Evolutionary conservation across 768 basidiomycete species (phyloP), one percentile per base, ranked within the genome.

Genomic region (Serpula lacrymans): DNA sequence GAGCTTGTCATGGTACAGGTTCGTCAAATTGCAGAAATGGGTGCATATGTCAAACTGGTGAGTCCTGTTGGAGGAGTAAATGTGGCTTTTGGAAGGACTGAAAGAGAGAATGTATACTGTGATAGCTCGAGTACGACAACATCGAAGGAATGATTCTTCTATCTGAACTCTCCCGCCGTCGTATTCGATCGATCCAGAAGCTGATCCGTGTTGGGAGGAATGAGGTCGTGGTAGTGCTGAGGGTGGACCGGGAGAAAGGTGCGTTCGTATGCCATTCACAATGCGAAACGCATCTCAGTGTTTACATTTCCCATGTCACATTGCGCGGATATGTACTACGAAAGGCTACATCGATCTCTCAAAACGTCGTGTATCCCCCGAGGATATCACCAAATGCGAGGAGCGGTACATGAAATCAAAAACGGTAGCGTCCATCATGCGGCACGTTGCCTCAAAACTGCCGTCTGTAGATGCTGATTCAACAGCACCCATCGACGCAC

Each of bases 1-100:
- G 90, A 96, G 63, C 83, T 98, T 37, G 96, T 98, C 65, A 97
- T 98, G 95, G 96, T 99, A 10, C 94, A 98, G 60, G 96, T 99
- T 48, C 88, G 90, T 63, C 92, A 96, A 69, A 99, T 99, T 55
- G 91, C 93, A 38, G 95, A 99, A 65, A 99, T 98, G 95, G 96
- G 96, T 34, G 96, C 96, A 32, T 98, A 99, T 62, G 96, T 99
- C 49, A 97, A 97, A 59, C 75, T 99, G 52, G 94, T 95, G 50
- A 52, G 87, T 70, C 16, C 11, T 18, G n/a, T n/a, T n/a, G n/a
- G n/a, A n/a, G n/a, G n/a, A n/a, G n/a, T n/a, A n/a, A n/a, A n/a
- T n/a, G n/a, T n/a, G n/a, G n/a, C n/a, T n/a, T n/a, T n/a, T n/a
- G n/a, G n/a, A n/a, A n/a, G n/a, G n/a, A n/a, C n/a, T n/a, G 36